A percentile compares a stretch with the other conserved stretches of the same genome.
phyloP scores from a whole-genome alignment of 257 asterid species.

The Cordia subcordata region DNA sequence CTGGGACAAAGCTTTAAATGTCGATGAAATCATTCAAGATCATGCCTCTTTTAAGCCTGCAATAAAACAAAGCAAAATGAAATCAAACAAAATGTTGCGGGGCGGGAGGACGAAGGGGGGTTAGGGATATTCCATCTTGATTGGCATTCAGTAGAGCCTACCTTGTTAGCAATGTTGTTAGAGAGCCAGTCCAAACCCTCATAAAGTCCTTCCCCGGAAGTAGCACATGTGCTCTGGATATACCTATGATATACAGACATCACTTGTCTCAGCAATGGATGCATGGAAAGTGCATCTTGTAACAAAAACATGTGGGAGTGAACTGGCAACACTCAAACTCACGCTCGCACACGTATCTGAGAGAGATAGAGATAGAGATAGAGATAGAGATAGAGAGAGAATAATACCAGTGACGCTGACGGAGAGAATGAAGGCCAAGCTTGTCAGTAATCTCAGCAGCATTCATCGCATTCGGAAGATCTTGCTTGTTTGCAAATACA shows the following conservation, averaged over 20 bases:
- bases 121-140: not conserved
- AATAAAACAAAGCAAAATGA: not conserved
- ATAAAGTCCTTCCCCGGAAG: slow-evolving; percentile 65
- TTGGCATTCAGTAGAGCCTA: not conserved
- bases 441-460: slow-evolving; percentile 71
- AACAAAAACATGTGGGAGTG: not conserved
- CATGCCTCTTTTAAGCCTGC: slow-evolving; percentile 33
- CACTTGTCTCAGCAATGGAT: slow-evolving; percentile 1
- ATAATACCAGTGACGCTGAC: slow-evolving; percentile 58
- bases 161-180: slow-evolving; percentile 71
- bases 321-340: not conserved
- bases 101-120: not conserved
- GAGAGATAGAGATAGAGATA: slow-evolving; percentile 3
- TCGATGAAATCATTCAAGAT: slow-evolving; percentile 23
- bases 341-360: not conserved
- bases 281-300: not conserved
- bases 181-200: slow-evolving; percentile 78
- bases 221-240: slow-evolving; percentile 74
- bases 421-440: slow-evolving; percentile 74
- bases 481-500: slow-evolving; percentile 69
- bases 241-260: slow-evolving; percentile 31
- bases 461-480: slow-evolving; percentile 75
- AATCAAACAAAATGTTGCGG: not conserved
- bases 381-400: slow-evolving; percentile 3
- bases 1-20: slow-evolving; percentile 22